phyloP scores from a whole-genome alignment of 139 green algal species.

The Auxenochlorella pyrenoidosa region DNA sequence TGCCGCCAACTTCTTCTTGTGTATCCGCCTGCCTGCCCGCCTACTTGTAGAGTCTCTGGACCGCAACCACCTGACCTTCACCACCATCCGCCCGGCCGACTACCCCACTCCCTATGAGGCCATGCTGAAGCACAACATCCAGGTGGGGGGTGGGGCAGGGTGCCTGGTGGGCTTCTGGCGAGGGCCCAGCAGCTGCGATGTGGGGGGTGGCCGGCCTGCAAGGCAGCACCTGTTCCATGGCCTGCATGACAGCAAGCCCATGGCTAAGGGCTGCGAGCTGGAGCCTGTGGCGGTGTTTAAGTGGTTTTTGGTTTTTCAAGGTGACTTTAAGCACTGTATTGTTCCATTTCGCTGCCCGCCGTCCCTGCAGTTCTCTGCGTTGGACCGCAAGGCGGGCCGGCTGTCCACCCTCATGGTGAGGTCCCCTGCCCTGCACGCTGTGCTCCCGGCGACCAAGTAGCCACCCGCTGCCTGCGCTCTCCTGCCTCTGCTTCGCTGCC shows the following conservation, averaged over 20 bases:
- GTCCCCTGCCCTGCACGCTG: too few relatives aligned
- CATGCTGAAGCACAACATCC: conserved; percentile 66
- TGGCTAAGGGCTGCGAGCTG: too few relatives aligned
- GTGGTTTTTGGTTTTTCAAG: too few relatives aligned
- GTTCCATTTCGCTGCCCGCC: too few relatives aligned
- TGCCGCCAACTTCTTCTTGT: not conserved
- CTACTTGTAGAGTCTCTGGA: conserved; percentile 10
- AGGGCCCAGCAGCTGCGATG: too few relatives aligned
- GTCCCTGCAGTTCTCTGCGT: conserved; percentile 3
- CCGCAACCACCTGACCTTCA: conserved; percentile 60
- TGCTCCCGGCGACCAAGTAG: not conserved
- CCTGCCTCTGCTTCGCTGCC: not conserved
- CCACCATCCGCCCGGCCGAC: conserved; percentile 81
- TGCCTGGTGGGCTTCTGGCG: conserved; percentile 16
- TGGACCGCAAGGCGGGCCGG: conserved; percentile 65
- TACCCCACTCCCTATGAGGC: conserved; percentile 81
- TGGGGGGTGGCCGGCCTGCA: too few relatives aligned
- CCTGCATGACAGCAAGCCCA: too few relatives aligned
- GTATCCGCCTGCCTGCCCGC: too few relatives aligned
- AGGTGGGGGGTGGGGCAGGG: conserved; percentile 54
- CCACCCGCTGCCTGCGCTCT: not conserved
- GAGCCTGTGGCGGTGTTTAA: too few relatives aligned
- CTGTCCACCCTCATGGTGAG: conserved; percentile 74
- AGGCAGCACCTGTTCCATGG: too few relatives aligned
- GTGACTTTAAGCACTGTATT: too few relatives aligned